Base-by-base conservation (phyloP, 2,329 filamentous ascomycete genomes). In the Cladosporium oxysporum region DNA sequence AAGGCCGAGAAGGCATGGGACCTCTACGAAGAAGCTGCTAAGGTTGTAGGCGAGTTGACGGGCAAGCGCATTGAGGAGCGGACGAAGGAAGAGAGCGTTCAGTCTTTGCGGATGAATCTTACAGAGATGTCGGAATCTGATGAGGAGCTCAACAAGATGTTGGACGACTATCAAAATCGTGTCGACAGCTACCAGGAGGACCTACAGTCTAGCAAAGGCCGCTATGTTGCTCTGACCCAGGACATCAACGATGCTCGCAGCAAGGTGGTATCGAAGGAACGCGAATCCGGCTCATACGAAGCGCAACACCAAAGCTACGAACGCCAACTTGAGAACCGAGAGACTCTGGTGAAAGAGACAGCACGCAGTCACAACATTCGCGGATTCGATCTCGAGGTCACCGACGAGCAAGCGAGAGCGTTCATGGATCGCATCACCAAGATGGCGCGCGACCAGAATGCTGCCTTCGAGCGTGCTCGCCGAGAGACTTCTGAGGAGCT, bases 251-350 rank as follows among this genome's bases (percentile, higher is more conserved):
- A 77, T 3, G 78, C 76, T 58, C 83, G 85, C 2, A 68, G 73
- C 18, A 69, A 73, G 8, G 74, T 82, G 14, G 81, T 79, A 60
- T 68, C 69, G n/a, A 84, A 85, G 70, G 81, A 85, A 67, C 81
- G 76, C 0, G 90, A 93, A 71, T 84, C 88, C 71, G 94, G 94
- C 52, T 91, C 90, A 70, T 88, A 90, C 50, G 87, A 95, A 77
- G 94, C 93, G 2, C 90, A 97, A 75, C 93, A 94, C 79, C 90
- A 91, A 68, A 91, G 90, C 72, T 92, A 95, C 75, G 92, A 97
- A 75, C 87, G 90, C 4, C 91, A 97, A 70, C 76, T 97, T 3
- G 83, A 87, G 71, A 82, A 86, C 53, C 90, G 94, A 47, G 84
- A 90, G 72, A 83, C 85, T 11, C 85, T 96, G 76, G 88, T 97